These are phyloP conservation scores for Xylaria sp. DNA, from an alignment of 2,329 filamentous ascomycete genomes.

Conservation along the genomic window DNA sequence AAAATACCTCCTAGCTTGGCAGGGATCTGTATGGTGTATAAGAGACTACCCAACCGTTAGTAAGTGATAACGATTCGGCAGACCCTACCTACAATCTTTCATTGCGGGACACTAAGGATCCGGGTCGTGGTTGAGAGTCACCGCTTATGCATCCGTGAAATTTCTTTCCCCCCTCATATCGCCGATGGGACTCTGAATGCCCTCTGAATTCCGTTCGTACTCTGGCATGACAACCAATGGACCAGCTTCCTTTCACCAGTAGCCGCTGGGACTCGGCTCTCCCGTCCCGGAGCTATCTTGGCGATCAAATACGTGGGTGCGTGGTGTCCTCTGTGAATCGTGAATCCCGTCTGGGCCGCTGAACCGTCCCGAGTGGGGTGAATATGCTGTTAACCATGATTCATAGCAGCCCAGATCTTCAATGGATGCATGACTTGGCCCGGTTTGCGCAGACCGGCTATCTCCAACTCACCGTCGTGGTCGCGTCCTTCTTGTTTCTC, in stretches of 20 bases:
- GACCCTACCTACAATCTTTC: no score
- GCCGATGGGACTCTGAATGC: no score
- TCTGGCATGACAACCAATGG: constrained; percentile 31
- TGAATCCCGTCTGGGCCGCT: neutral
- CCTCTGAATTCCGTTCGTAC: no score
- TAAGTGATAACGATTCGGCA: no score
- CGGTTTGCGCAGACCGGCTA: constrained; percentile 38
- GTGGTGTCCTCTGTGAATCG: neutral
- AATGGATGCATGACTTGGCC: constrained; percentile 39
- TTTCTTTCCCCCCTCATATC: no score
- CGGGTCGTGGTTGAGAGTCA: no score
- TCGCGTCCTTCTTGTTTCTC: constrained; percentile 35
- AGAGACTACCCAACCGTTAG: no score
- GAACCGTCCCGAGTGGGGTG: neutral
- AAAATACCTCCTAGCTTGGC: no score
- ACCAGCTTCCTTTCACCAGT: constrained; percentile 33
- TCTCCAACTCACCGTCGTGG: constrained; percentile 36
- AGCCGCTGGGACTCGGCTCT: constrained; percentile 37
- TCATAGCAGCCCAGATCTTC: constrained; percentile 9
- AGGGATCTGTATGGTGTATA: no score
- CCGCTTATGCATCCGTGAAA: no score
- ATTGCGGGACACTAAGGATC: no score
- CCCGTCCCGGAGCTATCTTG: constrained; percentile 26
- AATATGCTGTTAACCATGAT: neutral
- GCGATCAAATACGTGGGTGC: constrained; percentile 3